These are phyloP conservation scores for Penicillium sp. DNA, from an alignment of 2,329 filamentous ascomycete genomes.

Conservation along the genomic window DNA sequence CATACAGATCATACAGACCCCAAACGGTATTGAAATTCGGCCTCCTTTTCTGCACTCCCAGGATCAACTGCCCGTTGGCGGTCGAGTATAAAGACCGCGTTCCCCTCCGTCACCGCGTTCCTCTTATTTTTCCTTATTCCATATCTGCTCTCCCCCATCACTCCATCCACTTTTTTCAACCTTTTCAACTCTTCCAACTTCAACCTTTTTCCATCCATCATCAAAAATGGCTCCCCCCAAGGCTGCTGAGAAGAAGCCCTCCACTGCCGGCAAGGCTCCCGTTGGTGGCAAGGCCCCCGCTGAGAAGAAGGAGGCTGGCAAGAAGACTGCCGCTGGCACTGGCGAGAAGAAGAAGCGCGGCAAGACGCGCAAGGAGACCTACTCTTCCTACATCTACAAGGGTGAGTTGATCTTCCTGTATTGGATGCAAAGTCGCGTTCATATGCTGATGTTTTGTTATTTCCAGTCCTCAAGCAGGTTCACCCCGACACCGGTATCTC, in stretches of 20 bases:
- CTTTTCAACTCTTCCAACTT: conserved; percentile 27
- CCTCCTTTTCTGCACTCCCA: conserved; percentile 39
- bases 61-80: conserved; percentile 45
- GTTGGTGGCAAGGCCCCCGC: conserved; percentile 72
- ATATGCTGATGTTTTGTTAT: conserved; percentile 14
- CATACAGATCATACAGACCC: conserved; percentile 47
- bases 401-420: conserved; percentile 58
- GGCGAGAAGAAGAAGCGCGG: conserved; percentile 99
- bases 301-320: conserved; percentile 99
- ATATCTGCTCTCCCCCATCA: conserved; percentile 31
- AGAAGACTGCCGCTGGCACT: conserved; percentile 89
- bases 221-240: conserved; percentile 87
- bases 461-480: conserved; percentile 95
- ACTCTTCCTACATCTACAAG: conserved; percentile 99
- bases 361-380: conserved; percentile 99
- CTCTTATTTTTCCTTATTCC: conserved; percentile 36
- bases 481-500: conserved; percentile 99
- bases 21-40: conserved; percentile 49
- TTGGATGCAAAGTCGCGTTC: background rate
- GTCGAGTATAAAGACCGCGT: conserved; percentile 48
- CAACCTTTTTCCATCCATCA: conserved; percentile 28
- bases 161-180: conserved; percentile 35
- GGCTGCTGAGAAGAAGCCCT: conserved; percentile 97
- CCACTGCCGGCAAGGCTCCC: conserved; percentile 86
- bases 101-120: conserved; percentile 43